These are phyloP conservation scores for Daldinia caldariorum DNA, from an alignment of 495 filamentous ascomycete genomes.

Conservation along the genomic window DNA sequence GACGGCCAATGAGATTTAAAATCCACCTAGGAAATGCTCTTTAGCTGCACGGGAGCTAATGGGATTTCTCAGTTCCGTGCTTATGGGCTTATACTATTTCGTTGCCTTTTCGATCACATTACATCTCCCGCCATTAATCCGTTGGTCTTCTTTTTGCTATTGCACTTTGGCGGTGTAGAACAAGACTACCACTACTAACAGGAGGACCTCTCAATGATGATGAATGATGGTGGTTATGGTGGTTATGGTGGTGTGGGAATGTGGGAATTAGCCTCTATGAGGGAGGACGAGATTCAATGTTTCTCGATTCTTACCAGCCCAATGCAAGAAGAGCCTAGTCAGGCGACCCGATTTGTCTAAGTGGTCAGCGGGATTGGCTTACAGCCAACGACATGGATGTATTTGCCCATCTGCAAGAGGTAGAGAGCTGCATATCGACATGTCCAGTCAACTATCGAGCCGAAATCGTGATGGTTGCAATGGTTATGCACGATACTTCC, in stretches of 20 bases:
- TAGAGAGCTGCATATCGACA: slow-evolving; percentile 46
- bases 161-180: slow-evolving; percentile 38
- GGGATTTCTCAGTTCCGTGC: slow-evolving; percentile 42
- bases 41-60: slow-evolving; percentile 44
- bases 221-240: not conserved
- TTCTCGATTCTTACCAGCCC: slow-evolving; percentile 46
- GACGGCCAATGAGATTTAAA: slow-evolving; percentile 44
- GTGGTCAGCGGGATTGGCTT: slow-evolving; percentile 50
- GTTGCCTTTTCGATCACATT: slow-evolving; percentile 39
- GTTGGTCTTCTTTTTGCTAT: slow-evolving; percentile 25
- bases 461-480: slow-evolving; percentile 49
- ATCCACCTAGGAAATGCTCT: slow-evolving; percentile 29
- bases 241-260: slow-evolving; percentile 19
- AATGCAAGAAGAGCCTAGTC: slow-evolving; percentile 47
- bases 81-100: slow-evolving; percentile 41
- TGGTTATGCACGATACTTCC: slow-evolving; percentile 47
- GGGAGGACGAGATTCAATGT: slow-evolving; percentile 38
- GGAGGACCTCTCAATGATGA: slow-evolving; percentile 11
- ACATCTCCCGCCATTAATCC: slow-evolving; percentile 10
- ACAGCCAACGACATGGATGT: slow-evolving; percentile 43
- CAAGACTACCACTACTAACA: slow-evolving; percentile 5
- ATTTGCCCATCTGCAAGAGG: slow-evolving; percentile 47
- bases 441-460: slow-evolving; percentile 47
- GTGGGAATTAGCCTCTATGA: slow-evolving; percentile 40
- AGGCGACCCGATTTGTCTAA: slow-evolving; percentile 51